Conservation (phyloP, 331 rosid genomes). For the Cydonia oblonga region DNA sequence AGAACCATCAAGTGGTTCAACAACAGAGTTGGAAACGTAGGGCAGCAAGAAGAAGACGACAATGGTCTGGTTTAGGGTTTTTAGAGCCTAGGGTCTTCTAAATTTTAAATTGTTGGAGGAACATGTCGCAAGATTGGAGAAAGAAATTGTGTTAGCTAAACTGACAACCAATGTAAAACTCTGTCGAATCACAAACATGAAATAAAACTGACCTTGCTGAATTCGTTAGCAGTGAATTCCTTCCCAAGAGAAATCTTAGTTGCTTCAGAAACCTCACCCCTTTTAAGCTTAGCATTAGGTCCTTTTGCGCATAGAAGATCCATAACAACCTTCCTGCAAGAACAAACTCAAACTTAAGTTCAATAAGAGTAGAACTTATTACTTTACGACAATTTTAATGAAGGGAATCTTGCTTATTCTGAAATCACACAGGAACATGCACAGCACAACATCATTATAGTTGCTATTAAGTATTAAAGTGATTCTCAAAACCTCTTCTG, state of each 20-base stretch:
- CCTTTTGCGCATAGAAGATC: slow-evolving; percentile 55
- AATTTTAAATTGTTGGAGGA: too few relatives aligned
- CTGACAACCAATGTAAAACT: background rate
- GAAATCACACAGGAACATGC: background rate
- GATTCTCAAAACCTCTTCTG: too few relatives aligned
- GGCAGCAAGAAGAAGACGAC: background rate
- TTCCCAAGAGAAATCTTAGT: slow-evolving; percentile 49
- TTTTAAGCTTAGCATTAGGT: slow-evolving; percentile 52
- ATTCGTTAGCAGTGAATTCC: slow-evolving; percentile 51
- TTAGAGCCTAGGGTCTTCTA: background rate
- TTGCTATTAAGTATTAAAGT: too few relatives aligned
- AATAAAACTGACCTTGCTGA: slow-evolving; percentile 46
- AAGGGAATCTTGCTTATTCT: background rate
- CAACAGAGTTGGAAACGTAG: background rate
- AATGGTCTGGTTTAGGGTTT: background rate
- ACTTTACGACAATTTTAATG: background rate
- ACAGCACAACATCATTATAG: background rate
- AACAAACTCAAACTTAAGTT: slow-evolving; percentile 8
- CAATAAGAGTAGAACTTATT: background rate
- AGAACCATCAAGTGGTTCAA: background rate
- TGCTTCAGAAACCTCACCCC: slow-evolving; percentile 59
- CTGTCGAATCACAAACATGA: background rate
- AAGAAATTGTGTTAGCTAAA: background rate
- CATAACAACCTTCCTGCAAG: slow-evolving; percentile 69
- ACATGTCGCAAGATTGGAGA: too few relatives aligned